These are phyloP conservation scores for Neurospora terricola DNA, from an alignment of 495 filamentous ascomycete genomes.

Conservation along the genomic window DNA sequence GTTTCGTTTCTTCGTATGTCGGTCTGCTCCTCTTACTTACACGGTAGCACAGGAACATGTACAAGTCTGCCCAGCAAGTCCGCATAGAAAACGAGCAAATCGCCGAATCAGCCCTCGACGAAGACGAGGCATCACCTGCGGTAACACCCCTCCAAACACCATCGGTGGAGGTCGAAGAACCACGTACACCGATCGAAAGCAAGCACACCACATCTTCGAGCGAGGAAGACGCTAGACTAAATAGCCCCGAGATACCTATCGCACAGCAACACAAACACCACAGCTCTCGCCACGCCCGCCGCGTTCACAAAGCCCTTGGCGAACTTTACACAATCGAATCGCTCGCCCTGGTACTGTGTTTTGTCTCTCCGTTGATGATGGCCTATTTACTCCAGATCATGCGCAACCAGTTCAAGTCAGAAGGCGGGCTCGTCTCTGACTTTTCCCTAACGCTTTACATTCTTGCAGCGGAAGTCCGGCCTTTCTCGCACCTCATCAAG, in stretches of 20 bases:
- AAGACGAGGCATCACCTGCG: constrained; percentile 14
- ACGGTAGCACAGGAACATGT: constrained; percentile 67
- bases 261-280: not conserved
- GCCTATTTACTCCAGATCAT: constrained; percentile 72
- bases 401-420: constrained; percentile 66
- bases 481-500: constrained; percentile 68
- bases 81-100: constrained; percentile 35
- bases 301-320: constrained; percentile 32
- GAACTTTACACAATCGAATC: constrained; percentile 70
- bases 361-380: constrained; percentile 65
- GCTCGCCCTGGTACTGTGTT: constrained; percentile 64
- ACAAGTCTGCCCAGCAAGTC: constrained; percentile 64
- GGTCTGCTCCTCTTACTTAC: constrained; percentile 4
- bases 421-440: constrained; percentile 70
- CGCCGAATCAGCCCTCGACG: constrained; percentile 38
- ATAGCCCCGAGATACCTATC: not conserved
- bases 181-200: not conserved
- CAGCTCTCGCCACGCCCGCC: not conserved
- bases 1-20: not conserved
- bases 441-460: constrained; percentile 94
- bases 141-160: not conserved
- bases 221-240: not conserved
- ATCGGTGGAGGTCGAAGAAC: not conserved
- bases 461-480: constrained; percentile 75
- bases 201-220: not conserved